These are phyloP conservation scores for Backusella morwellensis DNA, from an alignment of 192 early-diverging fungal genomes.

Conservation along the genomic window DNA sequence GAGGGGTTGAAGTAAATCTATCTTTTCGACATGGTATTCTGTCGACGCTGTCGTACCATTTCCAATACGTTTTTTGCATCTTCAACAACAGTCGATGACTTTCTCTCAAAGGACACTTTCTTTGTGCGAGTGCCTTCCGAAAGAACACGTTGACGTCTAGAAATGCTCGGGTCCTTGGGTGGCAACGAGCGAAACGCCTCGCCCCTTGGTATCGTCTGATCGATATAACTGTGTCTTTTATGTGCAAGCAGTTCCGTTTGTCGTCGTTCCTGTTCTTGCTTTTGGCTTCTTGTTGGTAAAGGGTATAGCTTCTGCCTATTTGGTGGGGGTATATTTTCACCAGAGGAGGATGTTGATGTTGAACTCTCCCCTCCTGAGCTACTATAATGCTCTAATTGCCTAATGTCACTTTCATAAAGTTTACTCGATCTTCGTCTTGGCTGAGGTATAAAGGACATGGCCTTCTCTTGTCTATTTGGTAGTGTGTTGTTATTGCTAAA, in stretches of 20 bases:
- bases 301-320: not conserved
- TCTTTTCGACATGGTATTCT: not conserved
- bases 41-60: not conserved
- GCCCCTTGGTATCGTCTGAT: not conserved
- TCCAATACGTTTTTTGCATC: not conserved
- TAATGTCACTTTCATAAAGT: not conserved
- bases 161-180: not conserved
- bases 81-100: not conserved
- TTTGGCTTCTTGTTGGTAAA: not conserved
- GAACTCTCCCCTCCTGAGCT: not conserved
- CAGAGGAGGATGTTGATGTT: not conserved
- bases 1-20: not conserved
- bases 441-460: not conserved
- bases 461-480: not conserved
- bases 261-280: not conserved
- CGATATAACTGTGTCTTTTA: not conserved
- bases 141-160: not conserved
- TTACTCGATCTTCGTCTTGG: not conserved
- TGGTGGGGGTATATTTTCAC: not conserved
- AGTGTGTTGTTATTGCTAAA: not conserved
- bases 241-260: not conserved
- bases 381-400: not conserved
- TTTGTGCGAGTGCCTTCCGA: not conserved
- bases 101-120: not conserved
- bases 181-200: not conserved